Base-by-base conservation (phyloP, 495 filamentous ascomycete genomes). In the Bombardia bombarda region DNA sequence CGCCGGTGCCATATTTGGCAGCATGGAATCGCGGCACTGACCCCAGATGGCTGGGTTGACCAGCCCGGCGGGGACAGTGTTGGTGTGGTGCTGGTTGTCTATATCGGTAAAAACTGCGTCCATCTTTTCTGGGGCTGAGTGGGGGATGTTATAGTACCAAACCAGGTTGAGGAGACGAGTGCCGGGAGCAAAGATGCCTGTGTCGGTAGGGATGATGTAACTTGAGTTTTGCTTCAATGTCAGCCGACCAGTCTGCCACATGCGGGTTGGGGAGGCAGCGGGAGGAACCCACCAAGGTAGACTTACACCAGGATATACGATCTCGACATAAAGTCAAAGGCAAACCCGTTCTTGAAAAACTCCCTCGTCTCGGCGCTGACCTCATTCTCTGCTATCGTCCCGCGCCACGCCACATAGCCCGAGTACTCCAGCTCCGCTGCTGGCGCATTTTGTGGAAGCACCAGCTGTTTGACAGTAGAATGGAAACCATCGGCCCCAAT, bases 351-450 rank as follows among this genome's bases (percentile, higher is more conserved):
- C 42, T 51, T 42, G 54, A 65, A 65, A 49, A 65, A 66, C 7
- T 49, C 37, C 14, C 46, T 50, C 0, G 56, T 54, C 14, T 46
- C 47, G 4, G 51, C 38, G 0, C 58, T 50, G 3, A 62, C 51
- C 10, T 61, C 46, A 1, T 22, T 37, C 43, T 75, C 74, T 0
- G 42, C 52, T 2, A 77, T 61, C 0, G 71, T 74, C 13, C 74
- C 75, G 24, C 75, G 56, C 58, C 65, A 71, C 0, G 67, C 64
- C 25, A 67, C 60, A 42, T 77, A 77, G n/a, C 73, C 75, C 2
- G 67, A 66, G 48, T 75, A 76, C 9, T 51, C 63, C 23, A 68
- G 45, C 25, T 57, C 22, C 3, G 61, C 53, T 0, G 60, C 18
- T 5, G 35, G 35, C 0, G 19, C 7, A 4, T 24, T 12, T 10